Percentiles rank a stretch among this genome's conserved stretches.
Conservation (phyloP, 2,329 filamentous ascomycete species). For the Cordyceps cateniannulata region DNA sequence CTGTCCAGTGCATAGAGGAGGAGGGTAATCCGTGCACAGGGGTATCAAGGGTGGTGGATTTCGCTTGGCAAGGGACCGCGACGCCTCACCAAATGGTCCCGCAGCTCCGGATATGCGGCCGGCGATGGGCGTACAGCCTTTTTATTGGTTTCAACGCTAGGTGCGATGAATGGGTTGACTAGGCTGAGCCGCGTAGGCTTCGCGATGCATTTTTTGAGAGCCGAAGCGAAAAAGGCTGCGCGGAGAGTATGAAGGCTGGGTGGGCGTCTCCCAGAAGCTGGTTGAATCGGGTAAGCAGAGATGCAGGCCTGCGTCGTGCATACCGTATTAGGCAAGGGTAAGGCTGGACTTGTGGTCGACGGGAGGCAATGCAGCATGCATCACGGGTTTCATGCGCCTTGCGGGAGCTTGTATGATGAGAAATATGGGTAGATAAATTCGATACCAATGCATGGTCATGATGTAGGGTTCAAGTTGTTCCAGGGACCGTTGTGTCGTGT, state of each 20-base stretch:
- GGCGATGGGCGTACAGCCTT: background rate
- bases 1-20: background rate
- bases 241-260: background rate
- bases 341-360: background rate
- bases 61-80: background rate
- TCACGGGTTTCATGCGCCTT: background rate
- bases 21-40: background rate
- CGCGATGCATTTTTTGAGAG: background rate
- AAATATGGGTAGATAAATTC: background rate
- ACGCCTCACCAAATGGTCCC: background rate
- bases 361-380: background rate
- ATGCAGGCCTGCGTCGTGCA: background rate
- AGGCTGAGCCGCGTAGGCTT: background rate
- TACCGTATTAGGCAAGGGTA: background rate
- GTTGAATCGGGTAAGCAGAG: constrained; percentile 7
- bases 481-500: background rate
- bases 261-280: background rate
- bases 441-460: background rate
- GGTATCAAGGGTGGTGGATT: background rate
- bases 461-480: background rate
- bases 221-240: background rate
- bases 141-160: background rate
- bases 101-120: constrained; percentile 7
- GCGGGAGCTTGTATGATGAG: background rate
- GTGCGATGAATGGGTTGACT: background rate